Evolutionary conservation across 805 yeast species (phyloP), one percentile per base, ranked within the genome.

Genomic region (Wickerhamia fluorescens): DNA sequence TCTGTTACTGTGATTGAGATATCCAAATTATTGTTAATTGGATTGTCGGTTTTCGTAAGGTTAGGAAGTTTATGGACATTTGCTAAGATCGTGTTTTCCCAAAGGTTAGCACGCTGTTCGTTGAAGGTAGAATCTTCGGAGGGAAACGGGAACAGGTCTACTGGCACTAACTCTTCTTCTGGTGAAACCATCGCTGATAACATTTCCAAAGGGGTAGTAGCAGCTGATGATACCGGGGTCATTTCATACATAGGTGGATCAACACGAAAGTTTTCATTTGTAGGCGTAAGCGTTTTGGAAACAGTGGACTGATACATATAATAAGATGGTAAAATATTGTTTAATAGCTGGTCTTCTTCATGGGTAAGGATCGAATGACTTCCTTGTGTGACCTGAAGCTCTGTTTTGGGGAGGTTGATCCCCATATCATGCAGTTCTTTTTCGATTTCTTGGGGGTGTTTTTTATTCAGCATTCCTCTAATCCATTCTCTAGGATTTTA

Each of bases 251-350:
- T 47, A 3, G 70, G 70, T 3, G 70, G 70, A 20, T 58, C 62
- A 6, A 53, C 56, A 6, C 47, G 41, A 41, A 50, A 63, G 40
- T 58, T 61, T 34, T 63, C 70, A 20, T 58, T 53, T 7, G 56
- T 40, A 10, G 59, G 58, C 2, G 56, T 54, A 32, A 63, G 34
- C 14, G 49, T 49, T 33, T 58, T 58, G 24, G 63, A 54, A 6
- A 64, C 47, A 5, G 68, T 64, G 18, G 66, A 49, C 41, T 58
- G 60, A 44, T 53, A 61, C 68, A 64, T 63, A 23, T 62, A 62
- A 38, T 63, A 64, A 7, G 68, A 61, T 2, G 70, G 70, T 9
- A 64, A 48, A 20, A 64, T 64, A 28, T 61, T 57, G 27, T 54
- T 41, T 27, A 61, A 36, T 19, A 49, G 47, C 25, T 50, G 51